These are phyloP conservation scores for Hygrophoropsis aurantiaca DNA, from an alignment of 768 basidiomycete species.

Conservation along the genomic window DNA sequence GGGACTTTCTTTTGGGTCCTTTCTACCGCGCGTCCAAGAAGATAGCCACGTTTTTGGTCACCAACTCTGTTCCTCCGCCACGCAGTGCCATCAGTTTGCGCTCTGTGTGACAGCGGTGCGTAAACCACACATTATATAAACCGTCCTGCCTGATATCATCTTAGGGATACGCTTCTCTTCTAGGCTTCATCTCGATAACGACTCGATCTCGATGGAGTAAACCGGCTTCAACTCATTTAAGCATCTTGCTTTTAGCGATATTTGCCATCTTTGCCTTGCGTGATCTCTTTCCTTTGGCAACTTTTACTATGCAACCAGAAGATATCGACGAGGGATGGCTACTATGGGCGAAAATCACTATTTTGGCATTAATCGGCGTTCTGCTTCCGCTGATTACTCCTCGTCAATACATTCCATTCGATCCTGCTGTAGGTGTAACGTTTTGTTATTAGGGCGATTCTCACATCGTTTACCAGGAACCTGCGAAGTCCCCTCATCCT, in stretches of 20 bases:
- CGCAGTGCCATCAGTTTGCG: no score
- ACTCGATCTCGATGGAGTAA: slow-evolving; percentile 43
- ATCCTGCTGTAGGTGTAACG: slow-evolving; percentile 54
- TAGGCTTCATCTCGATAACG: slow-evolving; percentile 37
- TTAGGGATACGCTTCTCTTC: no score
- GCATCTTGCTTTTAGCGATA: no score
- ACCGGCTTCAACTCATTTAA: slow-evolving; percentile 47
- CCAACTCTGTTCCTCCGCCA: slow-evolving; percentile 29
- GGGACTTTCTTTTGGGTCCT: slow-evolving; percentile 45
- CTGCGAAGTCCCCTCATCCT: slow-evolving; percentile 22
- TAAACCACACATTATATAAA: slow-evolving; percentile 28
- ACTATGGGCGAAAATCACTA: slow-evolving; percentile 48
- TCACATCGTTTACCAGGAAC: slow-evolving; percentile 11
- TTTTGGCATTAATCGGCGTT: slow-evolving; percentile 43
- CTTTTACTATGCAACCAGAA: no score
- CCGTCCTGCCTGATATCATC: background rate
- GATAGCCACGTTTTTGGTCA: slow-evolving; percentile 27
- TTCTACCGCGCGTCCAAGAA: slow-evolving; percentile 33
- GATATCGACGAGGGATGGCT: no score
- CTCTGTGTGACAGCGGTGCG: no score
- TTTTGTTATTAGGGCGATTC: background rate
- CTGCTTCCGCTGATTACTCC: slow-evolving; percentile 53
- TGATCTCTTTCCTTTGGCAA: slow-evolving; percentile 47
- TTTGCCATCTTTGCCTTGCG: slow-evolving; percentile 47
- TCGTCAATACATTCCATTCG: no score